Base-by-base conservation (phyloP, 768 basidiomycete genomes). In the Rhodotorula toruloides region DNA sequence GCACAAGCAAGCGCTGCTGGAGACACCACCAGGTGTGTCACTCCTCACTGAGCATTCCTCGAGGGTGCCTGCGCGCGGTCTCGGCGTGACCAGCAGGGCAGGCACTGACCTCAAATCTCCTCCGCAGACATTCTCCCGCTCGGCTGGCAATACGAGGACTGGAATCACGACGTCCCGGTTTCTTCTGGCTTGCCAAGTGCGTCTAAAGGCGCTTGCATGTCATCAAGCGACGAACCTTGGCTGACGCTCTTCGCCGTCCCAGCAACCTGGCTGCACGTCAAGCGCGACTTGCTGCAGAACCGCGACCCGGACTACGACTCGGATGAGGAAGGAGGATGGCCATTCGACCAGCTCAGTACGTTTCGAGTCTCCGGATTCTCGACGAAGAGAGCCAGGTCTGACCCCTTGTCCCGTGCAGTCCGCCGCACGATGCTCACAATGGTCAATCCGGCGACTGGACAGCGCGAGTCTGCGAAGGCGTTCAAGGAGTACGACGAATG, bases 281-380 rank as follows among this genome's bases (percentile, higher is more conserved):
- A 71, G 53, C 61, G 58, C 46, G 73, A 74, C 47, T n/a, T 74
- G 36, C 39, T 65, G 10, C 3, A 36, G 21, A 60, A 68, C 34
- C 60, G 59, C 16, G 72, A 74, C 39, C 73, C 73, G 8, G 67
- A 71, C 40, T 74, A 74, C 54, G 71, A 72, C 47, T 74, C 73
- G 6, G 66, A 68, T 49, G 72, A 74, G 21, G 72, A 71, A 4
- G 67, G 63, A 21, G 57, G 55, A 3, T 72, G 65, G 59, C 27
- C 54, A 10, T 67, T 48, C 60, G 65, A 67, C 31, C 22, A 44
- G 16, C 59, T 71, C 1, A 62, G 70, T 67, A 16, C 58, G 70
- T 58, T 27, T 13, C 25, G 6, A 19, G 10, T 25, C 32, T 32
- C 39, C 29, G 34, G 32, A 17, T 29, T 17, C 39, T 27, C 53